phyloP scores from a whole-genome alignment of 768 basidiomycete species.

The Coprinellus aureogranulatus region DNA sequence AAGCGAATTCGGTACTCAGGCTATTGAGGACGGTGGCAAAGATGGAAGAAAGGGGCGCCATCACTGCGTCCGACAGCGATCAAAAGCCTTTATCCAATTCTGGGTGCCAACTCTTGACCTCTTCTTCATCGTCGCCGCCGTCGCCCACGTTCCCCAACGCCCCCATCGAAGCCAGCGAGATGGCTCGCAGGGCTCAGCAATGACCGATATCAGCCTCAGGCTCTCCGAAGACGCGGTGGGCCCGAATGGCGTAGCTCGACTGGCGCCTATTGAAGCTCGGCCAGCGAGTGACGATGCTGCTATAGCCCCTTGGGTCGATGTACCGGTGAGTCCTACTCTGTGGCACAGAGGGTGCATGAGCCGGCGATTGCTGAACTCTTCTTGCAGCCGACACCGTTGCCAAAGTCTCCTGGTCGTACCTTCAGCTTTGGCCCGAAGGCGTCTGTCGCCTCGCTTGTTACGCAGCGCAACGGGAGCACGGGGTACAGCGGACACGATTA shows the following conservation, averaged over 20 bases:
- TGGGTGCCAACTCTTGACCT: not conserved
- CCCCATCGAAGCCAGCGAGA: not conserved
- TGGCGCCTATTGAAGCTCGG: conserved; percentile 13
- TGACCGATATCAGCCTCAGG: conserved; percentile 16
- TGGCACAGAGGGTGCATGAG: not conserved
- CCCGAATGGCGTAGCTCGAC: conserved; percentile 23
- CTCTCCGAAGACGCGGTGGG: conserved; percentile 26
- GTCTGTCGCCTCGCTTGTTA: conserved; percentile 41
- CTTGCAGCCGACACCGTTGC: conserved; percentile 42
- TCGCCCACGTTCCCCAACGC: not conserved
- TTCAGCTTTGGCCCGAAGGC: conserved; percentile 40
- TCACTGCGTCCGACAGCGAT: too few species aligned
- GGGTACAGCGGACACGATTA: too few species aligned
- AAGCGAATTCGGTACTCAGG: too few species aligned
- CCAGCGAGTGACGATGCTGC: conserved; percentile 21
- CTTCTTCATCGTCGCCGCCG: not conserved
- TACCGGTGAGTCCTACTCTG: conserved; percentile 21
- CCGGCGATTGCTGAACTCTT: not conserved
- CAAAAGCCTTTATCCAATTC: not conserved
- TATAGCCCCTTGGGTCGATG: conserved; percentile 32
- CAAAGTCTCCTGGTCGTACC: conserved; percentile 33
- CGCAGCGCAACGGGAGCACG: conserved; percentile 29
- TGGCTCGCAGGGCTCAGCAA: conserved; percentile 10
- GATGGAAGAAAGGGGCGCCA: too few species aligned
- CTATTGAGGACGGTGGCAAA: too few species aligned